Evolutionary conservation across 352 stramenopile species (phyloP).

Genomic region (Phytophthora pinifolia): DNA sequence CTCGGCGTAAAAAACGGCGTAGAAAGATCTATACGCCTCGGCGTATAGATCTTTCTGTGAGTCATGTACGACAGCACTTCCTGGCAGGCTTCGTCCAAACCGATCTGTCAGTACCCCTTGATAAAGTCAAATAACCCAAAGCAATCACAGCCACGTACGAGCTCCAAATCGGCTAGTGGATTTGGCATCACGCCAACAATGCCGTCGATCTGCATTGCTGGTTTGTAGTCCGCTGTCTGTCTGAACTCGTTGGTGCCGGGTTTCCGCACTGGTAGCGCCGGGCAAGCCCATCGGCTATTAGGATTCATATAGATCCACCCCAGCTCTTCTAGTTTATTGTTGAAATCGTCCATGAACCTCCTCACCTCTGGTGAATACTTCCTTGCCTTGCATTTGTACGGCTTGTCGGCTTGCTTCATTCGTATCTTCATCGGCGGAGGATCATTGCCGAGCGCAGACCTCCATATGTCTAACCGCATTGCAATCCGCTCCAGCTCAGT

Average conservation of each 20-base stretch:
- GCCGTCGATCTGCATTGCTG: conserved; percentile 9
- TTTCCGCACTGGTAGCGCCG: conserved; percentile 4
- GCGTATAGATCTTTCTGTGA: conserved; percentile 24
- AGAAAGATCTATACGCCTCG: too few species aligned
- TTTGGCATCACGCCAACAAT: conserved; percentile 19
- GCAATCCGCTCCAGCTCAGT: conserved; percentile 2
- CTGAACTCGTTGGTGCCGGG: not conserved
- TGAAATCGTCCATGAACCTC: conserved; percentile 13
- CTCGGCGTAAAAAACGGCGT: too few species aligned
- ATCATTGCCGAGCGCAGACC: conserved; percentile 9
- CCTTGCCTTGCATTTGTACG: conserved; percentile 15
- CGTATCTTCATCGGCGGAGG: conserved; percentile 13
- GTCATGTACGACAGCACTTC: conserved; percentile 31
- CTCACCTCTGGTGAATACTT: conserved; percentile 8
- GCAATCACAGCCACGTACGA: conserved; percentile 10
- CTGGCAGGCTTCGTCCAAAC: conserved; percentile 18
- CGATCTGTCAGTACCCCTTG: conserved; percentile 27
- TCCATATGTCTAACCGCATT: conserved; percentile 9
- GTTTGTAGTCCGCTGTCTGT: conserved; percentile 12
- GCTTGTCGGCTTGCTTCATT: conserved; percentile 11
- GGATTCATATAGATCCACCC: conserved; percentile 16
- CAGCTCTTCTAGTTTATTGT: not conserved
- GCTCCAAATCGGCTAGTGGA: conserved; percentile 6
- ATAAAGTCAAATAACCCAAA: conserved; percentile 14
- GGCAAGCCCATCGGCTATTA: conserved; percentile 11